Base-by-base conservation (phyloP, 768 basidiomycete genomes). In the Macrolepiota fuliginosa region DNA sequence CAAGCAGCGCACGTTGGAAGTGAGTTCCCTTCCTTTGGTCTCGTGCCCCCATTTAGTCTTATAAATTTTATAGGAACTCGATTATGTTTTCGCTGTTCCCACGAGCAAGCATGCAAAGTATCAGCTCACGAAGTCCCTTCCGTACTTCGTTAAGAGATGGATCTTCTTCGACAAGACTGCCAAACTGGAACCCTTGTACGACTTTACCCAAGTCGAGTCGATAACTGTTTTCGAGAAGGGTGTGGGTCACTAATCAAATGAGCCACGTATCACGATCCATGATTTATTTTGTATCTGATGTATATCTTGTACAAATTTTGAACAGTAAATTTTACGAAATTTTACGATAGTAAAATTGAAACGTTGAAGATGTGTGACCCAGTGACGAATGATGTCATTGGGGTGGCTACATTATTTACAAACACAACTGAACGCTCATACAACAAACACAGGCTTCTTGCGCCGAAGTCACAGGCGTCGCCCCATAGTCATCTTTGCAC, bases 1-100 rank as follows among this genome's bases (percentile, higher is more conserved):
- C 24, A 79, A 81, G 63, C 79, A 81, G 66, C 73, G 78, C 12
- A 82, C 81, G n/a, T 71, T 84, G 13, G 76, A 79, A 58, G 68
- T 67, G 4, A 51, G 54, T 22, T 17, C 3, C 50, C 19, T 42
- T 27, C 17, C 12, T 35, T 17, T n/a, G n/a, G n/a, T 37, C 22
- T 52, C 17, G 46, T 39, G 12, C 10, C 4, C 36, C 12, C 25
- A 7, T 25, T 36, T 39, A 47, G 39, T 25, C 32, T 29, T 24
- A 27, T 46, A 51, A 10, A 12, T 10, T 29, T 15, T 22, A 32
- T 24, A 68, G 70, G 74, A 79, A 68, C 71, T 77, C 3, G 79
- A 81, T 61, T 76, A 77, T 55, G 76, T 80, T 17, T 80, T 80
- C 55, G 78, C 79, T 15, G 80, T 83, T 4, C 80, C 81, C 11